phyloP scores from a whole-genome alignment of 805 yeast species.

The Starmerella khaoyaiensis region DNA sequence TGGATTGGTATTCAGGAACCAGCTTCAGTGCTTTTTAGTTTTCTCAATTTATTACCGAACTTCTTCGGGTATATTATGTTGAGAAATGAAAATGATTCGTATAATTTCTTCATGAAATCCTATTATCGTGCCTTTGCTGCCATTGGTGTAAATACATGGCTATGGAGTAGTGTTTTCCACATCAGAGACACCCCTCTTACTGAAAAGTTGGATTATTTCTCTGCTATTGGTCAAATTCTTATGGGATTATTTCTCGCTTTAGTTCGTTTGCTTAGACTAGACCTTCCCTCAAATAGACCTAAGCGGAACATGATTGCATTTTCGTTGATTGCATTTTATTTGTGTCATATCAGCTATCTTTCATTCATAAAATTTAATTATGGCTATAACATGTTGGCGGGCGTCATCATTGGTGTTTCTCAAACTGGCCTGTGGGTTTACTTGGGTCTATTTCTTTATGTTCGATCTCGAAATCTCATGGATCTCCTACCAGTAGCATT shows the following conservation, averaged over 20 bases:
- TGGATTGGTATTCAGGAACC: conserved; percentile 74
- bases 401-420: conserved; percentile 60
- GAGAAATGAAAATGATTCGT: conserved; percentile 23
- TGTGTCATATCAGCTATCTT: conserved; percentile 53
- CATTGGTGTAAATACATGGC: conserved; percentile 78
- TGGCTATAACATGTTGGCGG: conserved; percentile 87
- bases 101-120: conserved; percentile 13
- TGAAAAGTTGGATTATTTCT: conserved; percentile 78
- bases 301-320: conserved; percentile 31
- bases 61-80: conserved; percentile 33
- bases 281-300: conserved; percentile 27
- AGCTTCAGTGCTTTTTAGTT: conserved; percentile 66
- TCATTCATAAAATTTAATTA: conserved; percentile 66
- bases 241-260: conserved; percentile 62
- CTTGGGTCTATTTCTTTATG: conserved; percentile 23
- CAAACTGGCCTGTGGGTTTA: conserved; percentile 51
- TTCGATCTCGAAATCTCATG: conserved; percentile 25
- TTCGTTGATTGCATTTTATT: conserved; percentile 34
- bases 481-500: conserved; percentile 40
- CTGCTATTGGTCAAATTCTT: conserved; percentile 81
- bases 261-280: conserved; percentile 49
- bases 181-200: conserved; percentile 68
- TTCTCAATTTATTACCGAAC: conserved; percentile 57
- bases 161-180: conserved; percentile 75
- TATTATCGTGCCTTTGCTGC: conserved; percentile 40